phyloP scores from a whole-genome alignment of 495 filamentous ascomycete genomes.

The Podospora pseudoanserina region DNA sequence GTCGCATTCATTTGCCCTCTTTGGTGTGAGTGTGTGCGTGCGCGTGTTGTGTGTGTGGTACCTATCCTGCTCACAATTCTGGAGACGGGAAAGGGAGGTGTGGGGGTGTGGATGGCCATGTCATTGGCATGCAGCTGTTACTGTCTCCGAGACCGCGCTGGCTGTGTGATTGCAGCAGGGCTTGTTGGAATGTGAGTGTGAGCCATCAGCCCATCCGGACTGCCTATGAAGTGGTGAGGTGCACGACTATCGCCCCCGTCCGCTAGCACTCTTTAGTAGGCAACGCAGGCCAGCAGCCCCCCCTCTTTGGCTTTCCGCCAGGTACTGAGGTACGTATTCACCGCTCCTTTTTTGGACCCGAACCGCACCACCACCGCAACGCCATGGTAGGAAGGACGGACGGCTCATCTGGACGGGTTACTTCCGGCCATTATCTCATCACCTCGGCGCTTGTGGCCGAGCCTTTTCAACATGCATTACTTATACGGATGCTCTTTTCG shows the following conservation, averaged over 20 bases:
- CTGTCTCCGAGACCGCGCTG: constrained; percentile 2
- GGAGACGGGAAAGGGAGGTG: background rate
- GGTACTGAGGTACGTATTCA: constrained; percentile 12
- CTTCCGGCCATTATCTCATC: constrained; percentile 15
- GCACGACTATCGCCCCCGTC: background rate
- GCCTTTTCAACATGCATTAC: background rate
- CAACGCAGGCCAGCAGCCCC: background rate
- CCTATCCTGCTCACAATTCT: background rate
- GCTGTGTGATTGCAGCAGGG: background rate
- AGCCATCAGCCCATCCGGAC: background rate
- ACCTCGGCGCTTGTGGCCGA: constrained; percentile 12
- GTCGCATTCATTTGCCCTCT: background rate
- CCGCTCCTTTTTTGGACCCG: constrained; percentile 18
- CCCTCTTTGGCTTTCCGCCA: background rate
- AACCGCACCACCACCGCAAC: background rate
- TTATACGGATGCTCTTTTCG: background rate
- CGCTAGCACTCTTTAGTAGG: background rate
- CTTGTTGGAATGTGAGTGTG: background rate
- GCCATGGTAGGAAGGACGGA: constrained; percentile 10
- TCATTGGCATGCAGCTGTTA: background rate
- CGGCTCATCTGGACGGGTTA: constrained; percentile 20
- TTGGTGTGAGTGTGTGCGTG: background rate
- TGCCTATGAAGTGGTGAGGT: background rate
- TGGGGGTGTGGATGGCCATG: background rate
- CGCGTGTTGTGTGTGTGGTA: background rate